Evolutionary conservation across 148 eudicot genomes (phyloP).

Genomic region (Fallopia convolvulus): DNA sequence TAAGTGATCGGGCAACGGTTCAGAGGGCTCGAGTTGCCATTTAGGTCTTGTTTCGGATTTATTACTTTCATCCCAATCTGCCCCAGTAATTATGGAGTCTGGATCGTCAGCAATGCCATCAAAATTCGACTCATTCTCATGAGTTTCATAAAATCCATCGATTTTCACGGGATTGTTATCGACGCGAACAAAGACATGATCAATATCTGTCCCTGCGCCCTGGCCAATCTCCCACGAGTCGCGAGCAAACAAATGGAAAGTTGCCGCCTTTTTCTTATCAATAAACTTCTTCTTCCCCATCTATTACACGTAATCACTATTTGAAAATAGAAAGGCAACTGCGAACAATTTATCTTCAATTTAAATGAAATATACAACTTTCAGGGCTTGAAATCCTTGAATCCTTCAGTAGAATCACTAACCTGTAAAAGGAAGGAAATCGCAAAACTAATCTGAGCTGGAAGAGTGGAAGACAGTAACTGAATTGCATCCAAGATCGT

Average conservation of each 20-base stretch:
- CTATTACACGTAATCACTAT: background rate
- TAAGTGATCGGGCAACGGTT: slow-evolving; percentile 47
- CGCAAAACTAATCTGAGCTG: background rate
- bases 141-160: slow-evolving; percentile 25
- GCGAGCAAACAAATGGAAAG: slow-evolving; percentile 68
- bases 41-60: slow-evolving; percentile 14
- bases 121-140: slow-evolving; percentile 11
- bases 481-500: background rate
- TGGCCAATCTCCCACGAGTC: slow-evolving; percentile 61
- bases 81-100: slow-evolving; percentile 47
- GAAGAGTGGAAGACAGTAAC: too few relatives aligned
- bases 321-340: background rate
- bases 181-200: slow-evolving; percentile 74
- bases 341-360: background rate
- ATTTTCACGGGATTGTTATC: slow-evolving; percentile 52
- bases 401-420: too few relatives aligned
- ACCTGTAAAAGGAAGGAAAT: too few relatives aligned
- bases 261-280: slow-evolving; percentile 83
- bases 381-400: too few relatives aligned
- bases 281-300: slow-evolving; percentile 75
- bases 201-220: slow-evolving; percentile 38
- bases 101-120: slow-evolving; percentile 22
- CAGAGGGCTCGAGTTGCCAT: slow-evolving; percentile 2
- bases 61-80: slow-evolving; percentile 40
- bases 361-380: background rate